phyloP scores from a whole-genome alignment of 2,329 filamentous ascomycete species.

The Coleophoma crateriformis region DNA sequence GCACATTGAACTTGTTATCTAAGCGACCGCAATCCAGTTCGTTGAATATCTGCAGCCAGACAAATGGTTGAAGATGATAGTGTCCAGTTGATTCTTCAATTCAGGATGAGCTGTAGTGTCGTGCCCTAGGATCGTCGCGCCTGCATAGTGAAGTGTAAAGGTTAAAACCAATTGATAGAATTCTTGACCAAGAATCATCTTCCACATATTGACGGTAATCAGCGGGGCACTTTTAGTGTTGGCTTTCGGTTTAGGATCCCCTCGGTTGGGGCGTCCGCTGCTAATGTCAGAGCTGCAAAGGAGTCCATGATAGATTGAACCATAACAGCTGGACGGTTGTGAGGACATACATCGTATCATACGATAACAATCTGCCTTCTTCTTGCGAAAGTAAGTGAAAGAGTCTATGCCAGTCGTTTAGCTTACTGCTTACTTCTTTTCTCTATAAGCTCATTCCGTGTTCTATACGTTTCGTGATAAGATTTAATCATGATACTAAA shows the following conservation, averaged over 20 bases:
- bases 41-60: constrained; percentile 71
- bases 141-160: constrained; percentile 53
- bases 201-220: constrained; percentile 51
- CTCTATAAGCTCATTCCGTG: too few relatives aligned
- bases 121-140: constrained; percentile 47
- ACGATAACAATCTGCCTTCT: too few relatives aligned
- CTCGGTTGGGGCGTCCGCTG: constrained; percentile 54
- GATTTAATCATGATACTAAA: too few relatives aligned
- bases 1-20: constrained; percentile 88
- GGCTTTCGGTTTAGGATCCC: constrained; percentile 50
- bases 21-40: constrained; percentile 71
- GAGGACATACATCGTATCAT: constrained; percentile 46
- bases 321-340: constrained; percentile 63
- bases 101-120: constrained; percentile 26
- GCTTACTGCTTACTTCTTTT: too few relatives aligned
- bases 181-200: constrained; percentile 41
- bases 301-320: constrained; percentile 70
- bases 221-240: constrained; percentile 37
- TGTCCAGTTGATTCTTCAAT: constrained; percentile 42
- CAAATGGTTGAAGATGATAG: constrained; percentile 64
- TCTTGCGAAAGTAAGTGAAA: too few relatives aligned
- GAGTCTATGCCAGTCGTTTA: too few relatives aligned
- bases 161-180: constrained; percentile 54
- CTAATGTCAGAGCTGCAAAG: constrained; percentile 58
- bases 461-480: too few relatives aligned